phyloP scores from a whole-genome alignment of 371 early-diverging fungal species.

The Zychaea mexicana region DNA sequence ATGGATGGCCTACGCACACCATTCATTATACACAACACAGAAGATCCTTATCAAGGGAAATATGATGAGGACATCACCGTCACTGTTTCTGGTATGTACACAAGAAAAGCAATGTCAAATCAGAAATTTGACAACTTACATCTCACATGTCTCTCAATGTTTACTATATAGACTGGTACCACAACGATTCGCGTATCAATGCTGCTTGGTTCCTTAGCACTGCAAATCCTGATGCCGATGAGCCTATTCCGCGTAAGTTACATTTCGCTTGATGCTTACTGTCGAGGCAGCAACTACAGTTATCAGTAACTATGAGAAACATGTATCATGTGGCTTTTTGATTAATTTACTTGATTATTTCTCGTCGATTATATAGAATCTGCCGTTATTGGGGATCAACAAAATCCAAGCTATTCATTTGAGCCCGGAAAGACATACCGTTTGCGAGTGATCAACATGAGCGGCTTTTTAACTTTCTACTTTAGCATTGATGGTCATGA shows the following conservation, averaged over 20 bases:
- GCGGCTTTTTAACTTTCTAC: conserved; percentile 64
- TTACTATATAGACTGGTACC: conserved; percentile 75
- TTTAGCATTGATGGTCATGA: conserved; percentile 75
- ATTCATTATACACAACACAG: conserved; percentile 60
- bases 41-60: conserved; percentile 43
- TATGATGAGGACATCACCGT: conserved; percentile 72
- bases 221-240: conserved; percentile 56
- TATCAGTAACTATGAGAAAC: not conserved
- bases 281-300: too few species aligned
- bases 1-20: conserved; percentile 80
- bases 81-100: conserved; percentile 40
- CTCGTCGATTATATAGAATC: conserved; percentile 11
- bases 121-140: not conserved
- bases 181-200: conserved; percentile 40
- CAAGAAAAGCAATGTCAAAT: not conserved
- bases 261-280: too few species aligned
- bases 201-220: conserved; percentile 48
- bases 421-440: conserved; percentile 32
- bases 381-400: conserved; percentile 52
- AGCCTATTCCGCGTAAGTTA: conserved; percentile 26
- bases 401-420: conserved; percentile 20
- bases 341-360: not conserved
- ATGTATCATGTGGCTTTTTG: too few species aligned
- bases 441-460: conserved; percentile 60
- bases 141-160: too few species aligned